Base-by-base conservation (phyloP, 306 rosid genomes). In the Corylus americana region DNA sequence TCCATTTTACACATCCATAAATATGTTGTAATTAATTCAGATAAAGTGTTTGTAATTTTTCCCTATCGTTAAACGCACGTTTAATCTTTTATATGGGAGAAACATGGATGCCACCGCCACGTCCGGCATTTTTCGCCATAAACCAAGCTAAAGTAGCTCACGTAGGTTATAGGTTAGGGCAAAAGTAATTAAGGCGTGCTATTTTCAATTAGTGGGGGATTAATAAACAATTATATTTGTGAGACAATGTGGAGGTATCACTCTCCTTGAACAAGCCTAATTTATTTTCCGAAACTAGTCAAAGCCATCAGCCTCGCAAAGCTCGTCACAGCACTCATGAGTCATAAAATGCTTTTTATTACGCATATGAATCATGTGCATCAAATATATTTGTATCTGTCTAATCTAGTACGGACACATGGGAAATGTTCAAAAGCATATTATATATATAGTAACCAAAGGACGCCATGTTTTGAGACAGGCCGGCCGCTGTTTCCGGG, bases 301-400 rank as follows among this genome's bases (percentile, higher is more conserved):
- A 22, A 22, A 22, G 25, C 25, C 25, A 39, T 39, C 4, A 39
- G 5, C 39, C 39, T 35, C 39, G 39, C 39, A 35, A 35, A 35
- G 2, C 39, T 35, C 39, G 4, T 35, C 39, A 5, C 44, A 39
- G 44, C 5, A 39, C 44, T 39, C 44, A 39, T 35, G 4, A 39
- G 35, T 44, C 42, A 18, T 10, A 29, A 75, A 48, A 78, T 27
- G 75, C 45, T 55, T 70, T 61, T n/a, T 39, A 37, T n/a, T 53
- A 63, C 47, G 74, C 83, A 75, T 12, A 45, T 45, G 71, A 79
- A 71, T 10, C 83, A 79, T 72, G 81, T 70, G 83, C 71, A 9
- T 29, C 25, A 67, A 1, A 25, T 59, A 8, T 64, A 18, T 42
- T 42, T 42, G 3, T 12, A 13, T 11, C 14, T 12, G 14, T 35